These are phyloP conservation scores for Epichloe baconii DNA, from an alignment of 2,329 filamentous ascomycete species.

Conservation along the genomic window DNA sequence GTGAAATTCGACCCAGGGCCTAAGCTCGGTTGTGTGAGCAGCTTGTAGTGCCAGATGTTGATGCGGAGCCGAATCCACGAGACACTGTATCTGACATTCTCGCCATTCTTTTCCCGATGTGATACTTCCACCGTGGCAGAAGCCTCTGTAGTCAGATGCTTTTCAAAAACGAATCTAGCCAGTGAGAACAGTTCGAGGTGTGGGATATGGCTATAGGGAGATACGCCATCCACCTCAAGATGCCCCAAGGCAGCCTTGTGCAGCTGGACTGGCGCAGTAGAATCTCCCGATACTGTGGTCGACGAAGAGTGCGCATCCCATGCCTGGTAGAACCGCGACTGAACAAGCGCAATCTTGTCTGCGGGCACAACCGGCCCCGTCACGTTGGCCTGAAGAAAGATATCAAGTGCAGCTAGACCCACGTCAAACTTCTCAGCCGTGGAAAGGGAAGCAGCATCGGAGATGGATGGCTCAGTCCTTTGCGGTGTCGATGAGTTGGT, in stretches of 20 bases:
- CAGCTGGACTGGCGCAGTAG: conserved; percentile 24
- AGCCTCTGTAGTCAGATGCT: conserved; percentile 10
- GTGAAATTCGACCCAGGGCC: conserved; percentile 41
- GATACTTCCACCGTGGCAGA: conserved; percentile 14
- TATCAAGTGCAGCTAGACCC: conserved; percentile 40
- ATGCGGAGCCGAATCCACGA: conserved; percentile 57
- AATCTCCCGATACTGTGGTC: background rate
- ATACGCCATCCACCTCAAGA: conserved; percentile 71
- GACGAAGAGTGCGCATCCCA: conserved; percentile 12
- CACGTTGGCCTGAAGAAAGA: conserved; percentile 76
- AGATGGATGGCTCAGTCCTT: background rate
- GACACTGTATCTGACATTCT: conserved; percentile 34
- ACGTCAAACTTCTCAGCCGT: conserved; percentile 14
- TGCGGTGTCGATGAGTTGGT: background rate
- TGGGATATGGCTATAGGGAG: conserved; percentile 73
- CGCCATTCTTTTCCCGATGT: conserved; percentile 19
- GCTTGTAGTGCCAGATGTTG: conserved; percentile 55
- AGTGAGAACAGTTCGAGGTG: conserved; percentile 73
- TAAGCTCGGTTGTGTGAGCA: conserved; percentile 43
- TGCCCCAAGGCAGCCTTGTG: conserved; percentile 49
- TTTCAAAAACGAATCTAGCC: conserved; percentile 40
- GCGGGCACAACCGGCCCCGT: conserved; percentile 64
- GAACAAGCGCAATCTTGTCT: conserved; percentile 14
- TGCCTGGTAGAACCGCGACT: conserved; percentile 27
- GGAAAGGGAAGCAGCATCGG: conserved; percentile 1